Base-by-base conservation (phyloP, 2,329 filamentous ascomycete species). In the Nemania sp. region DNA sequence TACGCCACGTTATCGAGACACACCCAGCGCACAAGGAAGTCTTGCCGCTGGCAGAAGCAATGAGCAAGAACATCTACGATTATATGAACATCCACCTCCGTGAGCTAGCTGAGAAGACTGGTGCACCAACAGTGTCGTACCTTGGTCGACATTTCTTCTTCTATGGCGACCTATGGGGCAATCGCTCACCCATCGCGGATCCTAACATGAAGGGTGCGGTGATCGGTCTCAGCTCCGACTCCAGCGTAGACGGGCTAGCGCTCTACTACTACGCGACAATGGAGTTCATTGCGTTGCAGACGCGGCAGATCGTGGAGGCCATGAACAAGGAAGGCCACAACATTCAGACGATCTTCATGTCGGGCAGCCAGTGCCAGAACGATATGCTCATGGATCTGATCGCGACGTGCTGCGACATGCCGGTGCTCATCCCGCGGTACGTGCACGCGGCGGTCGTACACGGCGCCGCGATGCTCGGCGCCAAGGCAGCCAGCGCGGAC, bases 281-380 rank as follows among this genome's bases (percentile, higher is more conserved):
- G 89, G 96, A 99, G 82, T 98, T 98, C 81, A 98, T 99, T 75
- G 94, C 96, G 32, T 88, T 98, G 80, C 96, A 99, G 81, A 99
- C 96, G 0, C 90, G 93, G 66, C 96, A 99, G 80, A 99, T 99
- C 75, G 88, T 99, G 71, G 92, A 97, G 76, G 88, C 92, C 41
- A 98, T 99, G 94, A 99, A 98, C 85, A 84, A 87, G 54, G 86
- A 93, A 1, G 96, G 96, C 10, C 96, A 99, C 82, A 85, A 88
- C 73, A 94, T 99, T 79, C 90, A 87, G 57, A 95, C 92, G 71
- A 97, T 99, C 81, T 99, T 98, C 88, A 98, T 99, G 96, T 97
- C 93, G 4, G 96, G 96, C 69, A 97, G 93, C 11, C 96, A 98
- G 80, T 99, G 96, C 84, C 94, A 98, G 82, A 99, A 99, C 80